phyloP scores from a whole-genome alignment of 306 rosid species.

The Acacia acuminata region DNA sequence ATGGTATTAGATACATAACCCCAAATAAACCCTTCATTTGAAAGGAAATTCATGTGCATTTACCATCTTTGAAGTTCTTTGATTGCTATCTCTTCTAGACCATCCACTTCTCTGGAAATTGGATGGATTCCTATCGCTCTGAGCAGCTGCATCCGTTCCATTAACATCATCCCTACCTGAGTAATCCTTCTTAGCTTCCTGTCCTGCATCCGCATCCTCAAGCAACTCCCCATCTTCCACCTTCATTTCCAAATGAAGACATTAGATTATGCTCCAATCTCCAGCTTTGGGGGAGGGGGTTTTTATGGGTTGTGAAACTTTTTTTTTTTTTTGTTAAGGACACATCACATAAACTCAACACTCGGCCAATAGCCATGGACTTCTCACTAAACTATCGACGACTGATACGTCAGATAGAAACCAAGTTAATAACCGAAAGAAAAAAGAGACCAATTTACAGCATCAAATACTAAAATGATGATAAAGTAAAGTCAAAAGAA shows the following conservation, averaged over 20 bases:
- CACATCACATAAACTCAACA: not conserved
- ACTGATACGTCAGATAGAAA: not conserved
- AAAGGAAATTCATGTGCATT: constrained; percentile 14
- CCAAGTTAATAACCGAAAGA: not conserved
- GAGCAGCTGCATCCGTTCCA: constrained; percentile 33
- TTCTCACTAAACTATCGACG: constrained; percentile 3
- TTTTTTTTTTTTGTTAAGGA: not conserved
- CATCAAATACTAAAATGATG: not conserved
- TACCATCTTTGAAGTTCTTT: constrained; percentile 59
- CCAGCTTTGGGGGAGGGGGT: not conserved
- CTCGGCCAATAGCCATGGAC: not conserved
- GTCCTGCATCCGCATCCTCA: constrained; percentile 51
- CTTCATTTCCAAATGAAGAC: constrained; percentile 45
- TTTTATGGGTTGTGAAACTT: not conserved
- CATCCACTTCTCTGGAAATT: constrained; percentile 56
- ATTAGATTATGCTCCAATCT: not conserved
- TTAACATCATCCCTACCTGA: constrained; percentile 30
- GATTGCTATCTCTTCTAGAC: constrained; percentile 59
- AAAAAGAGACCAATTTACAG: not conserved
- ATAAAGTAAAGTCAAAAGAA: not conserved
- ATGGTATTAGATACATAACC: constrained; percentile 18
- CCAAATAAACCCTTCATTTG: constrained; percentile 11
- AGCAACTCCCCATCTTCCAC: constrained; percentile 77
- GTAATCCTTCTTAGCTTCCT: constrained; percentile 47
- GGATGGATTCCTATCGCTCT: constrained; percentile 44